Base-by-base conservation (phyloP, 2,329 filamentous ascomycete genomes). In the Lecanoromycetidae sp. region DNA sequence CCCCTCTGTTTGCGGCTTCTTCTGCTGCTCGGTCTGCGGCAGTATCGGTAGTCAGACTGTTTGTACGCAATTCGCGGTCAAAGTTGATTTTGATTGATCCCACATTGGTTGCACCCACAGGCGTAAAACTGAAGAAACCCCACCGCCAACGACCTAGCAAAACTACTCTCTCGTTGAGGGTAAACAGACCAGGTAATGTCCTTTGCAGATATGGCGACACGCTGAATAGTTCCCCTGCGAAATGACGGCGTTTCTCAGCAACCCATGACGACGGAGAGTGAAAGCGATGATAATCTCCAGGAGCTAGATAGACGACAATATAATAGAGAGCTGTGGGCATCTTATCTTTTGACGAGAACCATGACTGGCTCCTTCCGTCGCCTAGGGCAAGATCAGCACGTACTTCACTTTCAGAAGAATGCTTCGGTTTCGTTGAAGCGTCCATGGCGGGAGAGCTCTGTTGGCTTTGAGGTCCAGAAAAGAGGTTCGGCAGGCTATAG, bases 1-100 rank as follows among this genome's bases (percentile, higher is more conserved):
- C 85, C 3, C 87, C 88, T 5, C 80, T 72, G 49, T 74, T 69
- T 1, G 79, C 74, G 3, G 90, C 88, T 58, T 84, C 76, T 52
- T 87, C 85, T 1, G 90, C 90, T 2, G 87, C 87, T 45, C 77
- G 74, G 60, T 95, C 88, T 15, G 90, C 90, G 12, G 82, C 86
- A 0, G 90, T 98, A 63, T 98, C 91, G 2, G 90, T 95, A 3
- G 83, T 81, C 44, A 98, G 71, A 56, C 80, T 87, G 67, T 98
- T 98, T 43, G 93, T 88, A 54, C 90, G 82, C 51, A 98, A 72
- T 66, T 98, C 91, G 50, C 81, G 74, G 66, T 98, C 93, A 63
- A 98, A 98, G 68, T 98, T 95, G 70, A 98, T 78, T 61, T 86
- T 84, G 67, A 98, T 96, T 50, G 85, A 93, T 47, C 91, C 91